phyloP scores from a whole-genome alignment of 345 rosid genomes.

The Mallotus nudiflorus region DNA sequence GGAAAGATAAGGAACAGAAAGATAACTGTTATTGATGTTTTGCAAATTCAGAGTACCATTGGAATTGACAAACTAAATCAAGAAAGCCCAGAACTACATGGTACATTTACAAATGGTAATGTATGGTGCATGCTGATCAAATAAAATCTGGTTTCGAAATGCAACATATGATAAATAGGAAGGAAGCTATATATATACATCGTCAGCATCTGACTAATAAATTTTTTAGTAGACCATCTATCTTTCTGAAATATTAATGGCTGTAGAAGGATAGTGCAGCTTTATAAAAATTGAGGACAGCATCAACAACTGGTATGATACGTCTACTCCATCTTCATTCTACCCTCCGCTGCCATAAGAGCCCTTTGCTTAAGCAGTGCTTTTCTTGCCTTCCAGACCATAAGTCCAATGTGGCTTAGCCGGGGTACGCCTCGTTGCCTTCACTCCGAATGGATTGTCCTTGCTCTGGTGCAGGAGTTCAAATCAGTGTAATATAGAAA shows the following conservation, averaged over 20 bases:
- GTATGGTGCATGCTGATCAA: constrained; percentile 13
- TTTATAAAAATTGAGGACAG: constrained; percentile 14
- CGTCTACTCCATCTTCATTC: constrained; percentile 11
- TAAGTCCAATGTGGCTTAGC: constrained; percentile 70
- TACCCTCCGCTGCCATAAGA: constrained; percentile 22
- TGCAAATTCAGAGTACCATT: constrained; percentile 1
- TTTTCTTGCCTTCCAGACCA: constrained; percentile 37
- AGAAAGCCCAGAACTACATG: constrained; percentile 20
- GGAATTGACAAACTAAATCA: constrained; percentile 15
- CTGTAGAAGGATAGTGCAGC: constrained; percentile 13
- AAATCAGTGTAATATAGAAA: constrained; percentile 2
- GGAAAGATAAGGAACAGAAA: too few relatives aligned
- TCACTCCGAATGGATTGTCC: constrained; percentile 68
- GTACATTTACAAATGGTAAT: constrained; percentile 24
- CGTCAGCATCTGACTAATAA: constrained; percentile 17
- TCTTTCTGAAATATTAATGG: background rate
- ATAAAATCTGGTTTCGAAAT: constrained; percentile 12
- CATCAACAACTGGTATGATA: constrained; percentile 8
- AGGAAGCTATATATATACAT: constrained; percentile 25
- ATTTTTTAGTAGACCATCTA: constrained; percentile 18
- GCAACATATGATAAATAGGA: constrained; percentile 12
- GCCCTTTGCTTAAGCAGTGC: constrained; percentile 37
- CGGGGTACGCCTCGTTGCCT: constrained; percentile 73
- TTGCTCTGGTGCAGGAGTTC: constrained; percentile 63
- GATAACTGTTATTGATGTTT: constrained; percentile 5